A percentile compares a stretch with the other conserved stretches of the same genome.
Conservation (phyloP, 2,329 filamentous ascomycete genomes). For the Pseudophaeomoniella oleicola region DNA sequence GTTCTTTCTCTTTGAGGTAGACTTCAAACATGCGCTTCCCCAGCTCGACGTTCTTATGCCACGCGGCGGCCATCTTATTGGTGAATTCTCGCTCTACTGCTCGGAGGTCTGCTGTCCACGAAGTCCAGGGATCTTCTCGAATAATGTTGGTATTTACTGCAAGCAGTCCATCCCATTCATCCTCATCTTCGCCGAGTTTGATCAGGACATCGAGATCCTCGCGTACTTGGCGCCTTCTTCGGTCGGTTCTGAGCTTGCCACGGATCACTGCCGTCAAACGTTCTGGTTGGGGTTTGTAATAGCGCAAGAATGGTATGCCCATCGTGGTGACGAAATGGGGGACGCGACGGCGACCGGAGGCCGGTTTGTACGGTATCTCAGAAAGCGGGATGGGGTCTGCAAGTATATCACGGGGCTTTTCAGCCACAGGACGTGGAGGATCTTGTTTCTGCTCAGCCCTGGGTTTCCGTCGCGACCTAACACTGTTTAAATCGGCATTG, state of each 20-base stretch:
- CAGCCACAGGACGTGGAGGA: background rate
- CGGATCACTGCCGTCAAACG: slow-evolving; percentile 22
- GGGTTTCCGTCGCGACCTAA: slow-evolving; percentile 4
- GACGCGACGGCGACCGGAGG: slow-evolving; percentile 20
- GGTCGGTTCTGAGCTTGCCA: slow-evolving; percentile 19
- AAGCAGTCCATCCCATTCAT: slow-evolving; percentile 24
- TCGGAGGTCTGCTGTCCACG: slow-evolving; percentile 11
- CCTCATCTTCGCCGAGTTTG: slow-evolving; percentile 23
- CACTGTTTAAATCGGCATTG: slow-evolving; percentile 5
- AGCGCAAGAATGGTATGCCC: slow-evolving; percentile 26
- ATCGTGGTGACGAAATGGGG: slow-evolving; percentile 24
- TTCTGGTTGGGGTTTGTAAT: slow-evolving; percentile 28
- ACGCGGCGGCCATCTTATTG: slow-evolving; percentile 12
- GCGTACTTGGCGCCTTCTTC: slow-evolving; percentile 18
- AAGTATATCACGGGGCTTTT: slow-evolving; percentile 7
- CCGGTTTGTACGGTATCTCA: slow-evolving; percentile 2
- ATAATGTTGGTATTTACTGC: background rate
- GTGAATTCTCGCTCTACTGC: slow-evolving; percentile 10
- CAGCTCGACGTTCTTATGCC: slow-evolving; percentile 15
- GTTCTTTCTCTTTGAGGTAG: slow-evolving; percentile 21
- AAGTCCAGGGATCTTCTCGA: background rate
- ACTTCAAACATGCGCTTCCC: slow-evolving; percentile 23
- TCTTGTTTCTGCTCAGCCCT: background rate
- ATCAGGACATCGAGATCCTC: slow-evolving; percentile 16
- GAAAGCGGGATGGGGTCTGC: slow-evolving; percentile 7